Percentiles rank a stretch among this genome's conserved stretches.
phyloP scores from a whole-genome alignment of 176 grass and related monocot genomes.

The Elymus sibiricus region DNA sequence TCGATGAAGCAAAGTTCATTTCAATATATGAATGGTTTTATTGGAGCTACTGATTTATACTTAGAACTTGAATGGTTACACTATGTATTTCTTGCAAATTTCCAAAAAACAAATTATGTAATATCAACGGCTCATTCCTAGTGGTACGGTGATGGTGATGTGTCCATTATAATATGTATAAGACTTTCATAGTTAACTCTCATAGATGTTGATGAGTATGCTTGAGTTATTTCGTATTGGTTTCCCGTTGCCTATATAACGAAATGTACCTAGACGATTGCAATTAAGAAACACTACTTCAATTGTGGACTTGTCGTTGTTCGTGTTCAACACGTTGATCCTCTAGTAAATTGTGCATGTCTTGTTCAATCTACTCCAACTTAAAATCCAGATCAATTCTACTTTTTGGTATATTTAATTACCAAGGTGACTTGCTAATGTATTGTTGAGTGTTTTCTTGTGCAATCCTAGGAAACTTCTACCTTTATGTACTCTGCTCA shows the following conservation, averaged over 20 bases:
- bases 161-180: background rate
- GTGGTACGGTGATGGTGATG: background rate
- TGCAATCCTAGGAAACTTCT: slow-evolving; percentile 3
- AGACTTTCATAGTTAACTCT: background rate
- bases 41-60: background rate
- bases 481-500: background rate
- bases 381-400: background rate
- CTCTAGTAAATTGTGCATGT: slow-evolving; percentile 16
- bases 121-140: background rate
- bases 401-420: background rate
- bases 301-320: slow-evolving; percentile 12
- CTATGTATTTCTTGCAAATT: background rate
- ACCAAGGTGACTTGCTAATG: background rate
- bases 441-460: slow-evolving; percentile 13
- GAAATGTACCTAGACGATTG: background rate
- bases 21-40: background rate
- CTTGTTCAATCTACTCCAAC: background rate
- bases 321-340: slow-evolving; percentile 19
- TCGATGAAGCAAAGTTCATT: background rate
- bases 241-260: background rate
- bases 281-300: background rate
- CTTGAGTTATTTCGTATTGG: background rate
- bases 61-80: background rate
- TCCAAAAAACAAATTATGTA: background rate
- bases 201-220: background rate